Conservation (phyloP, 306 rosid species). For the Dalbergia cochinchinensis region DNA sequence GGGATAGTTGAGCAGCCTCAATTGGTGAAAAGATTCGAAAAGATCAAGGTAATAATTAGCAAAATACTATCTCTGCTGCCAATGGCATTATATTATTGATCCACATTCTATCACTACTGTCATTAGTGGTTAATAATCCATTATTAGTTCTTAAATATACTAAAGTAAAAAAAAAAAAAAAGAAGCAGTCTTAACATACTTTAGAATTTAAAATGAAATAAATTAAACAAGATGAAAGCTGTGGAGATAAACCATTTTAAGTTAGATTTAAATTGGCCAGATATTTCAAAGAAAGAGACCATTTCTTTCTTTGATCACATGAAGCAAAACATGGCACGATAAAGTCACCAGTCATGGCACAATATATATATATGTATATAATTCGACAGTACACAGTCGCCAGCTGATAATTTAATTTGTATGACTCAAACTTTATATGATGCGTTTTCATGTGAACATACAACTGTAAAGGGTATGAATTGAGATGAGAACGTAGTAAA, state of each 20-base stretch:
- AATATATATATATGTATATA: background rate
- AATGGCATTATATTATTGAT: background rate
- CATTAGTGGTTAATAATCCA: background rate
- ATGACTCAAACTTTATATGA: background rate
- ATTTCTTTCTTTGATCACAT: background rate
- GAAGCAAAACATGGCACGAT: background rate
- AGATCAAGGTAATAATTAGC: background rate
- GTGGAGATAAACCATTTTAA: background rate
- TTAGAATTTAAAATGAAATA: background rate
- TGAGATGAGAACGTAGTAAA: background rate
- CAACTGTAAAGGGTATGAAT: slow-evolving; percentile 1
- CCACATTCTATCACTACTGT: background rate
- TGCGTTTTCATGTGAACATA: slow-evolving; percentile 25
- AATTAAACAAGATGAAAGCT: too few relatives aligned
- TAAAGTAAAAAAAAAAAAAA: background rate
- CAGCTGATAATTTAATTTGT: background rate
- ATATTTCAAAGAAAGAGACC: background rate
- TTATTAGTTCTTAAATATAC: background rate
- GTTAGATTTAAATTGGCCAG: background rate
- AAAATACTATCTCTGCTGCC: background rate
- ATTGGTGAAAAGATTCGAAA: background rate
- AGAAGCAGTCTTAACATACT: background rate
- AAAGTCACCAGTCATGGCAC: too few relatives aligned
- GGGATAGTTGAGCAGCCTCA: background rate
- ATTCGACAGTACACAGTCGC: background rate